A percentile compares a stretch with the other conserved stretches of the same genome.
phyloP scores from a whole-genome alignment of 2,329 filamentous ascomycete genomes.

The Trichoderma atrobrunneum region DNA sequence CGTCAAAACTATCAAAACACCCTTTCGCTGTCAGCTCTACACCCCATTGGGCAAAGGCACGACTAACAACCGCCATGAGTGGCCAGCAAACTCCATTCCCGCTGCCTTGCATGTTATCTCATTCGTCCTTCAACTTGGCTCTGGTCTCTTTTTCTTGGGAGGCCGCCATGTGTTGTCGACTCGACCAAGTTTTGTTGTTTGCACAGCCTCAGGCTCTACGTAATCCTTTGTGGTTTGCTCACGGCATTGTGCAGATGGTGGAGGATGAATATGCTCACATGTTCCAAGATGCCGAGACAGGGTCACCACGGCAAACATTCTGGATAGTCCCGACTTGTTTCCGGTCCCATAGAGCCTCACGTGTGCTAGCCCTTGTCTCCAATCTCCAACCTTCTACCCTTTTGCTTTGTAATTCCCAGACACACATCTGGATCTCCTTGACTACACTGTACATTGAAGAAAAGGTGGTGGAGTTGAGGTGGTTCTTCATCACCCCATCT shows the following conservation, averaged over 20 bases:
- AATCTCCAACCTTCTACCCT: neutral
- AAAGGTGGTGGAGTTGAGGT: neutral
- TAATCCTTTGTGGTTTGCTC: neutral
- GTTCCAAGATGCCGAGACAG: neutral
- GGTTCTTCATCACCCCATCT: neutral
- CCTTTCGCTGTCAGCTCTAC: neutral
- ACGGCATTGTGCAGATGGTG: neutral
- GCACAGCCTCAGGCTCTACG: constrained; percentile 23
- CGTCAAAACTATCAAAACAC: neutral
- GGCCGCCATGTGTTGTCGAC: neutral
- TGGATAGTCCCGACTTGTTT: neutral
- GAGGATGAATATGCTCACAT: neutral
- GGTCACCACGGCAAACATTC: neutral
- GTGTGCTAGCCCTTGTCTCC: neutral
- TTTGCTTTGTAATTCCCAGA: neutral
- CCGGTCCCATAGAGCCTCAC: neutral
- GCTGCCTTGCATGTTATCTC: neutral
- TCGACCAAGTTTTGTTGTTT: neutral
- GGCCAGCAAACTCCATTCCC: neutral
- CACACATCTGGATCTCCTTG: neutral
- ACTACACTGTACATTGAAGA: neutral
- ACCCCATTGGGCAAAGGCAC: neutral
- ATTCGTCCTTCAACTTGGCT: neutral
- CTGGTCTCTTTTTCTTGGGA: neutral
- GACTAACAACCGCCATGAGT: neutral